These are phyloP conservation scores for Mycena albidolilacea DNA, from an alignment of 768 basidiomycete genomes.

Conservation along the genomic window DNA sequence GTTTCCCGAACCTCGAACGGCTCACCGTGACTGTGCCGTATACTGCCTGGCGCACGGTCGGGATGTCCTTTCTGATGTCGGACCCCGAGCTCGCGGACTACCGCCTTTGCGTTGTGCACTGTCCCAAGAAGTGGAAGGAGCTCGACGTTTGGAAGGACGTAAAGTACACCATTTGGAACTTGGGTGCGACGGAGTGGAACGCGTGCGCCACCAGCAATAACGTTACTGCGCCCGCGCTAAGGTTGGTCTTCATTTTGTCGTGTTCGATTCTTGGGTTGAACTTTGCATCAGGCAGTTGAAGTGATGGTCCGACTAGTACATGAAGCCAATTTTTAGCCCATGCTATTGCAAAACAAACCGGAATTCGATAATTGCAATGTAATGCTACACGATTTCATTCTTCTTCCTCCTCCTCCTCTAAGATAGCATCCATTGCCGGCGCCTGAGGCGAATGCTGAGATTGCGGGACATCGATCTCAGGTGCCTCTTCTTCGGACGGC, in stretches of 20 bases:
- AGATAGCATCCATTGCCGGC: conserved; percentile 25
- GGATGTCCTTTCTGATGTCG: conserved; percentile 30
- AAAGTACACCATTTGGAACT: conserved; percentile 16
- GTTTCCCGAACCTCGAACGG: conserved; percentile 13
- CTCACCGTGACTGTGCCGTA: conserved; percentile 22
- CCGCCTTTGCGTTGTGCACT: conserved; percentile 28
- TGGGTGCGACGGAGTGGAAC: conserved; percentile 31
- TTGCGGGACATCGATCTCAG: neutral
- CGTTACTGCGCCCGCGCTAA: neutral
- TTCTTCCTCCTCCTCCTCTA: conserved; percentile 31
- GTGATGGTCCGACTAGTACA: too few species aligned
- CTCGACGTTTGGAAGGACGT: conserved; percentile 30
- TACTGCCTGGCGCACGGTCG: conserved; percentile 8
- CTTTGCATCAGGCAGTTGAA: neutral
- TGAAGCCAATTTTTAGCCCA: too few species aligned
- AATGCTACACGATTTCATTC: neutral
- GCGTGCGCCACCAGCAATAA: neutral
- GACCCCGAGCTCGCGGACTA: conserved; percentile 17
- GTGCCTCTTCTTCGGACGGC: neutral
- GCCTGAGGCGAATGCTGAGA: neutral
- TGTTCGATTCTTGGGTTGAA: neutral
- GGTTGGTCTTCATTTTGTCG: neutral
- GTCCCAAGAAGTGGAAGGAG: conserved; percentile 35
- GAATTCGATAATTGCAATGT: too few species aligned
- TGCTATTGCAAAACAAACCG: neutral